Evolutionary conservation across 1,284 basidiomycete genomes (phyloP), one percentile per base, ranked within the genome.

Genomic region (Ustilago shanxiensis): DNA sequence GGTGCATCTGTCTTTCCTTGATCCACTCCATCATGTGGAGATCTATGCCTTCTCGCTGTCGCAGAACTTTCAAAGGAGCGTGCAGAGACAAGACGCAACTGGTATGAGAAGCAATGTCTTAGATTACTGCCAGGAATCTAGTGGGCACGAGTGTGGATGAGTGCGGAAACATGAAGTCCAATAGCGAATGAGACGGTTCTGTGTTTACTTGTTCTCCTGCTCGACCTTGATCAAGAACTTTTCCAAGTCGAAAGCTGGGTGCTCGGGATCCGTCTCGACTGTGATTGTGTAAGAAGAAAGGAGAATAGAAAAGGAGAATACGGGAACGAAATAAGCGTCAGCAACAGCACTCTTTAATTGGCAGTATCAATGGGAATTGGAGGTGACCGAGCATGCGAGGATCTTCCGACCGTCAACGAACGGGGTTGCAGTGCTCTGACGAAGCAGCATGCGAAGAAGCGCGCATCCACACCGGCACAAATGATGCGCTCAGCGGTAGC

Each of bases 211-310:
- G 74, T 57, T 72, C 29, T 77, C 77, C 64, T 85, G 77, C 55
- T 84, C 77, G 68, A 83, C 57, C 70, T 78, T 76, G 66, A 47
- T 51, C 58, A 98, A 86, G 78, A 98, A 89, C 88, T 95, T 95
- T 89, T 98, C 96, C 86, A 98, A 89, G 89, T 99, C 95, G 88
- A 99, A 99, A 79, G 91, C 91, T 73, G 95, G 94, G 88, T 96
- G 92, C 84, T 98, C 95, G 56, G 95, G 94, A 89, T 99, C 91
- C 77, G 93, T 93, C 81, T 81, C 71, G 55, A 83, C 81, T 81
- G 68, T 60, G 20, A 18, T 22, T 18, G n/a, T 7, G 18, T 26
- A 47, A n/a, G 33, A n/a, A 88, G 80, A 95, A 94, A 94, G 87
- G 22, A 74, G 65, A 75, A 95, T 94, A 94, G 87, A 22, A 74